Base-by-base conservation (phyloP, 2,329 filamentous ascomycete genomes). In the Aspergillus texensis region DNA sequence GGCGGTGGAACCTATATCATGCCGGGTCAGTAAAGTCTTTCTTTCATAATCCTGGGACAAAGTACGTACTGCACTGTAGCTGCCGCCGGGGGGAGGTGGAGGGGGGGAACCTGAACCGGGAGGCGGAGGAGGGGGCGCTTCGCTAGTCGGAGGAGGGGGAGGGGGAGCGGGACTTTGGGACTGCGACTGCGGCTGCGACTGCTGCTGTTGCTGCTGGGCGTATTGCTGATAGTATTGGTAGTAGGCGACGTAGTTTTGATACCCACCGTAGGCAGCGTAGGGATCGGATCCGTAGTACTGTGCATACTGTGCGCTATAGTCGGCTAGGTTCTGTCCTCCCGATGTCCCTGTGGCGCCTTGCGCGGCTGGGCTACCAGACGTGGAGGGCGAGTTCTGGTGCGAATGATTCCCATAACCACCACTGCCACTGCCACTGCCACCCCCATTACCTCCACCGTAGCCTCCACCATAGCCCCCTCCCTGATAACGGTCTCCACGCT, bases 221-320 rank as follows among this genome's bases (percentile, higher is more conserved):
- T 86, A 85, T 71, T 92, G 89, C 73, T 92, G 88, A 70, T 93
- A 93, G 78, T 91, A 89, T 70, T 91, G 89, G 67, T 83, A 85
- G 71, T 85, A 84, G 34, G 82, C 81, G 54, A 84, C 75, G 65
- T 85, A 92, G 81, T 90, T 91, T 70, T 89, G 86, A 78, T 95
- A 97, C 60, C 94, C 94, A 66, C 94, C 94, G 71, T 95, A 97
- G 10, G 91, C 89, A 48, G 93, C 93, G 76, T 97, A 97, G 0
- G 94, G 94, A 73, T 97, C 93, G 66, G 86, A 82, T 60, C 80
- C 81, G 66, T 94, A 94, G 77, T 96, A 95, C 75, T 93, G 90
- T 3, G 91, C 90, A 76, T 96, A 96, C 73, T 94, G 91, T 21
- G 90, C 88, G 58, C 88, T 88, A 76, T 95, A 95, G 71, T 96